Base-by-base conservation (phyloP, 306 rosid species). In the Ziziphus jujuba region DNA sequence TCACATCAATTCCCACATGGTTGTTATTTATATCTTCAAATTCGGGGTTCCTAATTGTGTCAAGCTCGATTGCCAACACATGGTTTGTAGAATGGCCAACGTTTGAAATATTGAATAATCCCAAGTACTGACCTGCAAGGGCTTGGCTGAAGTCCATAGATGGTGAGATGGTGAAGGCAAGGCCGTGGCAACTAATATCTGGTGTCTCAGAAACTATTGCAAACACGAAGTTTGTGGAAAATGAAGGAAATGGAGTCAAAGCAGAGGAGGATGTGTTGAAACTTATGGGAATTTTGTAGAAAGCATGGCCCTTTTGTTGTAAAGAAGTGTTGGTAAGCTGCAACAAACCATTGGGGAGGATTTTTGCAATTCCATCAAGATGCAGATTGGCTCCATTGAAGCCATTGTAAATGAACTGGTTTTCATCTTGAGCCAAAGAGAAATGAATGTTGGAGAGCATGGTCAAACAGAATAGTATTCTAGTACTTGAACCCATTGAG, bases 1-100 rank as follows among this genome's bases (percentile, higher is more conserved):
- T 66, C 16, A 74, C 12, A 36, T 74, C 62, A 17, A 66, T 74
- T 15, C 72, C 72, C 6, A 74, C 72, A 51, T 74, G 78, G 64
- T 74, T 67, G 23, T 59, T 10, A 15, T 74, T 22, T 7, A 36
- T 50, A 17, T 74, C 78, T 4, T 7, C 24, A 36, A 66, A 24
- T 13, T 16, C 56, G 7, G n/a, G 6, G 14, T 50, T 17, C 5
- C 5, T 0, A 16, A 25, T 22, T 9, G 68, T 59, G 20, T 74
- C 72, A 7, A 74, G 56, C 36, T 74, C 78, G 6, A 74, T 72
- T 25, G 78, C 72, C 20, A 74, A 59, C 22, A 74, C 15, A 51
- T 66, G 73, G 11, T 59, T 59, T 25, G 68, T 48, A 12, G 9
- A 0, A 28, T 25, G 66, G 0, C 55, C 67, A 17, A 16, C 0